phyloP scores from a whole-genome alignment of 805 yeast species.

The Saturnispora mendoncae region DNA sequence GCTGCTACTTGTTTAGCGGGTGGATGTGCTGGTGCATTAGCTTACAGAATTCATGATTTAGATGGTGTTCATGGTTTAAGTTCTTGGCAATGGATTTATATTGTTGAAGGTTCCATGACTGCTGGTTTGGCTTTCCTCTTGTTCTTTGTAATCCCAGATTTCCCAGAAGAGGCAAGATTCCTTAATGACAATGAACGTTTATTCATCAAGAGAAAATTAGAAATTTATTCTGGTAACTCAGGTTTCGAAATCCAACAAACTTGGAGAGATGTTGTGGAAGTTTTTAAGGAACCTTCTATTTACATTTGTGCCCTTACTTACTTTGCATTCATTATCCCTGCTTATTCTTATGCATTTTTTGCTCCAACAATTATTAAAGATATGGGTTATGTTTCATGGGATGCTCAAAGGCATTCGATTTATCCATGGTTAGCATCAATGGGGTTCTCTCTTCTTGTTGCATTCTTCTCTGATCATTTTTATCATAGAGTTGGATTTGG shows the following conservation, averaged over 20 bases:
- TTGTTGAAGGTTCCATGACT: conserved; percentile 31
- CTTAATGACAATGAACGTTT: conserved; percentile 42
- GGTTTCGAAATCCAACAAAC: conserved; percentile 42
- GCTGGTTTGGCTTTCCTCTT: conserved; percentile 28
- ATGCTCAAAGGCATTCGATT: conserved; percentile 73
- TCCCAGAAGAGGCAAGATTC: conserved; percentile 61
- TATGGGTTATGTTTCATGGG: conserved; percentile 58
- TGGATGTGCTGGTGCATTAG: conserved; percentile 69
- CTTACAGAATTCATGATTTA: conserved; percentile 52
- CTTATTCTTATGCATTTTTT: conserved; percentile 68
- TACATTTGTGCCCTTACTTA: conserved; percentile 53
- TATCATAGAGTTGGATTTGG: conserved; percentile 40
- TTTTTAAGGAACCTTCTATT: conserved; percentile 52
- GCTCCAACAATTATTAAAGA: conserved; percentile 57
- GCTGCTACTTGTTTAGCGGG: conserved; percentile 69
- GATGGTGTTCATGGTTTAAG: conserved; percentile 35
- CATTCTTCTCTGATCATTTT: conserved; percentile 50
- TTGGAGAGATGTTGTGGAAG: conserved; percentile 34
- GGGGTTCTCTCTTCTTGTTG: conserved; percentile 53
- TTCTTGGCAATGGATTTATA: conserved; percentile 42
- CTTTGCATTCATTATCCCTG: conserved; percentile 60
- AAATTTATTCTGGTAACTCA: conserved; percentile 41
- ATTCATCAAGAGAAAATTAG: conserved; percentile 52
- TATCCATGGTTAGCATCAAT: conserved; percentile 81
- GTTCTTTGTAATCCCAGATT: conserved; percentile 51